Conservation (phyloP, 2,329 filamentous ascomycete genomes). For the Talaromyces sp. region DNA sequence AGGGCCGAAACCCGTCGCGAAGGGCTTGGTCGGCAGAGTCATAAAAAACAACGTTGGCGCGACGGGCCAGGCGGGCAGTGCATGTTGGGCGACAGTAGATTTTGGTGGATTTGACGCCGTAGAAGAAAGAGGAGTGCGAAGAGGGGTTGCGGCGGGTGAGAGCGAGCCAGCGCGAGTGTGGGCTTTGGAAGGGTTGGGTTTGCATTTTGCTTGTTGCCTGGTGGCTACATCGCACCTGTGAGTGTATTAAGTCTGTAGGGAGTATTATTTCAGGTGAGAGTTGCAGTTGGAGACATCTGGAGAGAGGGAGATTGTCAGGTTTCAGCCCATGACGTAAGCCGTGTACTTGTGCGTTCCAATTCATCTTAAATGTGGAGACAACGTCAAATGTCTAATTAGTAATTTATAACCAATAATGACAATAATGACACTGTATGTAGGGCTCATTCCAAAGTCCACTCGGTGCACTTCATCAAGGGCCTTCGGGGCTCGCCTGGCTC, state of each 20-base stretch:
- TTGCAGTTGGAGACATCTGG: background rate
- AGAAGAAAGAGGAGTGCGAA: constrained; percentile 46
- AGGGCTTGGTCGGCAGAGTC: constrained; percentile 43
- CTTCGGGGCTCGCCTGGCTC: too few relatives aligned
- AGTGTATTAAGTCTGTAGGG: background rate
- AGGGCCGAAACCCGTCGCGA: constrained; percentile 47
- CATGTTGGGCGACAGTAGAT: constrained; percentile 55
- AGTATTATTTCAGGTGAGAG: background rate
- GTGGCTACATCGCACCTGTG: background rate
- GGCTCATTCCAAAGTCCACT: too few relatives aligned
- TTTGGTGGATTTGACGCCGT: constrained; percentile 49
- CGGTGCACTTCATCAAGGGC: too few relatives aligned
- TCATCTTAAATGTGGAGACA: too few relatives aligned
- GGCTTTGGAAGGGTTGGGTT: background rate
- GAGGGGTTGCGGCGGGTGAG: constrained; percentile 39
- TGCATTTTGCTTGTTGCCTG: background rate
- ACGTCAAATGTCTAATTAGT: too few relatives aligned
- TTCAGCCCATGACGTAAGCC: background rate
- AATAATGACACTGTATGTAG: too few relatives aligned
- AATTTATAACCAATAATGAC: too few relatives aligned
- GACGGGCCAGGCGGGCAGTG: constrained; percentile 49
- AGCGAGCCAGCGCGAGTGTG: constrained; percentile 34
- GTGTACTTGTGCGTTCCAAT: background rate
- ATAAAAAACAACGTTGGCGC: constrained; percentile 51
- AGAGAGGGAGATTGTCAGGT: background rate